These are phyloP conservation scores for Actinomortierella wolfii DNA, from an alignment of 371 early-diverging fungal genomes.

Conservation along the genomic window DNA sequence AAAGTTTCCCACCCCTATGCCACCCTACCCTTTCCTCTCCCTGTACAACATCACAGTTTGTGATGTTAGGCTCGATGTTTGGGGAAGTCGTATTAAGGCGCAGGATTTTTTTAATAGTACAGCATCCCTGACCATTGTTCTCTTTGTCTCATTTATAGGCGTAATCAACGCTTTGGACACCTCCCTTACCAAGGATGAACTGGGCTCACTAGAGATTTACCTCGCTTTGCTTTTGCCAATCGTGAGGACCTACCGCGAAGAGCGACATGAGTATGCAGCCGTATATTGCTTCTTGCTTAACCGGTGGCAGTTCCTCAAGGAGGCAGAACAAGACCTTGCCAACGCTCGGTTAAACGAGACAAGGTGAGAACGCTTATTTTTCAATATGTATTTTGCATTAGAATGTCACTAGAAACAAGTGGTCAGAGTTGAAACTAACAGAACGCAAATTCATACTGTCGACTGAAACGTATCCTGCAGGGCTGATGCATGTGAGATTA, in stretches of 20 bases:
- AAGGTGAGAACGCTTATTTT: conserved; percentile 7
- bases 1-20: no score
- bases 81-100: no score
- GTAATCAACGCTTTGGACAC: conserved; percentile 44
- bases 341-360: conserved; percentile 45
- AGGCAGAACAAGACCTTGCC: conserved; percentile 38
- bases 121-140: no score
- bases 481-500: conserved; percentile 48
- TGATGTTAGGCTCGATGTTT: no score
- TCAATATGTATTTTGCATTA: neutral
- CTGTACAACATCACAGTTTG: no score
- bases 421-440: no score
- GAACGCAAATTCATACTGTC: no score
- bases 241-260: conserved; percentile 38
- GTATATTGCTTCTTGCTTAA: conserved; percentile 41
- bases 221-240: conserved; percentile 38
- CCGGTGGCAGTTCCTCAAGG: conserved; percentile 44
- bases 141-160: neutral
- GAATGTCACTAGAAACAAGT: neutral
- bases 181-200: conserved; percentile 32
- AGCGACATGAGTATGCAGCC: conserved; percentile 38
- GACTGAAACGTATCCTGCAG: no score
- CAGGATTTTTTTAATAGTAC: no score
- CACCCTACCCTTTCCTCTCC: no score
- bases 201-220: conserved; percentile 44